A percentile compares a stretch with the other conserved stretches of the same genome.
phyloP scores from a whole-genome alignment of 495 filamentous ascomycete genomes.

The Penicillium verhagenii region DNA sequence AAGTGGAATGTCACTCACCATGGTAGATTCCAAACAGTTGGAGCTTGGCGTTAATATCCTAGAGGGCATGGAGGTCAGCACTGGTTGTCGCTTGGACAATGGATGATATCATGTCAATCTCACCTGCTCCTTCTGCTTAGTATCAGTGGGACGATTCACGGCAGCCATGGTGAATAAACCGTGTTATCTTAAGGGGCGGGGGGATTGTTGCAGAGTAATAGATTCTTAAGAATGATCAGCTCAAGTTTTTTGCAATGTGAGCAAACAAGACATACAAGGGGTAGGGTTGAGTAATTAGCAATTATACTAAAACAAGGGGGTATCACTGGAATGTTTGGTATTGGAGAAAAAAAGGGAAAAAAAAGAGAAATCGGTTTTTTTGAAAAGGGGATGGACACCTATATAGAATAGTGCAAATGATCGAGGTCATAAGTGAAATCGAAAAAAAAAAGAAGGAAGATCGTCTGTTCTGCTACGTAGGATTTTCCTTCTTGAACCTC shows the following conservation, averaged over 20 bases:
- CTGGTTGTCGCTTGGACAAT: too few relatives aligned
- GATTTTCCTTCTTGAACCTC: not conserved
- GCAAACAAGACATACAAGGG: conserved; percentile 14
- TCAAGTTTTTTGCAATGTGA: conserved; percentile 9
- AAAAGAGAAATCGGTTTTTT: conserved; percentile 5
- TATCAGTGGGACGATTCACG: conserved; percentile 66
- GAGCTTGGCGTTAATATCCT: conserved; percentile 88
- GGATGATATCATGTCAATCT: too few relatives aligned
- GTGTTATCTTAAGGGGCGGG: conserved; percentile 2
- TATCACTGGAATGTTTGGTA: conserved; percentile 40
- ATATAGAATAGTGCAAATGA: conserved; percentile 8
- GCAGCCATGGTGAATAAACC: conserved; percentile 38
- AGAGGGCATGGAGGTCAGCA: too few relatives aligned
- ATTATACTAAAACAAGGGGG: conserved; percentile 28
- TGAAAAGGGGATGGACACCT: conserved; percentile 14
- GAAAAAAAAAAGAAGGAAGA: not conserved
- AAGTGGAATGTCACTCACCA: conserved; percentile 42
- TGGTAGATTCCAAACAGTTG: conserved; percentile 90
- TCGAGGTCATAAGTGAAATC: not conserved
- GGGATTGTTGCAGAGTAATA: not conserved
- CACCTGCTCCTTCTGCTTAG: conserved; percentile 58
- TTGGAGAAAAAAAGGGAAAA: conserved; percentile 7
- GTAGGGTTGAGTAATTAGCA: conserved; percentile 14
- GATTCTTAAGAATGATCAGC: conserved; percentile 20
- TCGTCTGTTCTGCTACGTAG: not conserved